Evolutionary conservation across 805 yeast species (phyloP), one percentile per base, ranked within the genome.

Genomic region (Candida easanensis): DNA sequence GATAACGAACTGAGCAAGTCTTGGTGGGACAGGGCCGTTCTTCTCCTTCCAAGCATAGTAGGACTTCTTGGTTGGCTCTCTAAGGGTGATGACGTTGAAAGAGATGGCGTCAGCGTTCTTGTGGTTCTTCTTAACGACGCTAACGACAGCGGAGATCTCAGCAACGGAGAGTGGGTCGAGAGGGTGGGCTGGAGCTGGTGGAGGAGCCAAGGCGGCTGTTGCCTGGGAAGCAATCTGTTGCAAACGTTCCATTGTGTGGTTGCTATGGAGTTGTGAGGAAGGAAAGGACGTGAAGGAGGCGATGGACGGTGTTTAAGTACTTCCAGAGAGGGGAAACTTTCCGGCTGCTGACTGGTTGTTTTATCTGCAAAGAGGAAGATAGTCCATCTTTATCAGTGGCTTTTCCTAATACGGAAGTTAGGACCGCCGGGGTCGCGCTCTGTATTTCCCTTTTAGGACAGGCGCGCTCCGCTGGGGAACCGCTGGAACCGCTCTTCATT

Each of bases 21-120:
- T 73, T 44, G 82, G 82, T 20, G 90, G 90, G 18, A 70, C 44
- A n/a, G 80, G 71, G 19, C 82, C 83, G 44, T 65, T 67, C 38
- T 70, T 60, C 51, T 80, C 85, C 53, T 75, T 79, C 89, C 89
- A 84, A 37, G 70, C 74, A 49, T 80, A 71, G 66, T 69, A 83
- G 6, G 76, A 77, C 47, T 66, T 68, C 64, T 84, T 84, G 47
- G 79, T 65, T 49, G 91, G 91, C 65, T 84, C 91, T 57, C 77
- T 74, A 42, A 84, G 66, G 31, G 89, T 79, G 49, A 84, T 72
- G 27, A 87, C 80, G 65, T 84, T 84, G 72, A 83, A 84, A 30
- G 72, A 57, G 47, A 83, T 66, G 19, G 56, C 49, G 39, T 62
- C 68, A 17, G 76, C 39, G 14, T 37, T 77, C 36, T 66, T 59